These are phyloP conservation scores for Cercophora newfieldiana DNA, from an alignment of 495 filamentous ascomycete genomes.

Conservation along the genomic window DNA sequence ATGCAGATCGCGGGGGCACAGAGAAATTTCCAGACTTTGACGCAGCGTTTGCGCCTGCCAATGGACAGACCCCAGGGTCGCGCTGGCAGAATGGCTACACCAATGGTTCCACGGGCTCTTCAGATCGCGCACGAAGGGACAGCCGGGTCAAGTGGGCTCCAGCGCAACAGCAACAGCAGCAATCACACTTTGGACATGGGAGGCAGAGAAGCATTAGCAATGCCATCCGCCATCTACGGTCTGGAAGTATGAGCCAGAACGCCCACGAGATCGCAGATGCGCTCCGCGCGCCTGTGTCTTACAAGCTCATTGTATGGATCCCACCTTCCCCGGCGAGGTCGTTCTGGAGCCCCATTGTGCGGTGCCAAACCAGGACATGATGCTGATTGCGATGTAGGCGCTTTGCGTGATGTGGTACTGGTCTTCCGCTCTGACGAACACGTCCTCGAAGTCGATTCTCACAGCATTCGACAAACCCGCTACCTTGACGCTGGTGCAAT, in stretches of 20 bases:
- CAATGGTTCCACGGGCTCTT: conserved; percentile 30
- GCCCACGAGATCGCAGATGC: conserved; percentile 92
- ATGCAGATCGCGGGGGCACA: conserved; percentile 36
- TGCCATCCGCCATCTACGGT: conserved; percentile 76
- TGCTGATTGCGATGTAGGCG: conserved; percentile 47
- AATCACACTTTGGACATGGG: conserved; percentile 48
- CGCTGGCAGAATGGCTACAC: conserved; percentile 35
- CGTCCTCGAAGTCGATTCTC: conserved; percentile 94
- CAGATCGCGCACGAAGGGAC: conserved; percentile 51
- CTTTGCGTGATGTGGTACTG: conserved; percentile 90
- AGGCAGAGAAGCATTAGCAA: conserved; percentile 84
- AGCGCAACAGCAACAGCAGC: conserved; percentile 35
- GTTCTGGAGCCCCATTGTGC: background rate
- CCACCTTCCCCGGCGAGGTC: no score
- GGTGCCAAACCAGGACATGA: background rate
- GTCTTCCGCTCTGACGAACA: conserved; percentile 93
- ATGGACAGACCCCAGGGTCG: conserved; percentile 36
- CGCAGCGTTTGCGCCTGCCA: conserved; percentile 33
- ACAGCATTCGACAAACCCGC: conserved; percentile 90
- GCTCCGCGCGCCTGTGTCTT: conserved; percentile 85
- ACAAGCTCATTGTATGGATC: conserved; percentile 55
- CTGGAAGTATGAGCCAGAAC: conserved; percentile 82
- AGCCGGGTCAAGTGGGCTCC: conserved; percentile 49
- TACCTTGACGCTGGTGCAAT: conserved; percentile 93
- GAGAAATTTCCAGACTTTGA: conserved; percentile 60